phyloP scores from a whole-genome alignment of 257 asterid species.

The Petrea volubilis region DNA sequence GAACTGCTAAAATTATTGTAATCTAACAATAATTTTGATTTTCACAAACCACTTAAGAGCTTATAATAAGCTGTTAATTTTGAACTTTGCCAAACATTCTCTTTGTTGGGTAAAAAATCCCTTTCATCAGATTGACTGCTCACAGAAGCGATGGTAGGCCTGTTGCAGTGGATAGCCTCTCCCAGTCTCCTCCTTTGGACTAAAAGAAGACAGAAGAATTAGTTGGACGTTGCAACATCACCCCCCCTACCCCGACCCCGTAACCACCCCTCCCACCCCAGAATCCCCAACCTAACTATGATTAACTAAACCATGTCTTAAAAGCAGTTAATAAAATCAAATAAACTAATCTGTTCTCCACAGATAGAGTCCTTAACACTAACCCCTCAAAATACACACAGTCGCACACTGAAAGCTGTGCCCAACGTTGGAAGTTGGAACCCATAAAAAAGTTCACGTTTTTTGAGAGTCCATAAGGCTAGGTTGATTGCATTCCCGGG shows the following conservation, averaged over 20 bases:
- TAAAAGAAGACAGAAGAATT: slow-evolving; percentile 10
- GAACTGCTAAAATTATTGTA: not conserved
- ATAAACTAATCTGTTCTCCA: slow-evolving; percentile 5
- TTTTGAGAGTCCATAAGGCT: slow-evolving; percentile 17
- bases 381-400: not conserved
- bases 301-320: slow-evolving; percentile 29
- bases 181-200: not conserved
- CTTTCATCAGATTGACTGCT: slow-evolving; percentile 32
- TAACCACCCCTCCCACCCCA: slow-evolving; percentile 3
- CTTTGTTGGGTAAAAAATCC: slow-evolving; percentile 25
- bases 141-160: slow-evolving; percentile 28
- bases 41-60: too few species aligned
- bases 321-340: not conserved
- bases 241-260: not conserved
- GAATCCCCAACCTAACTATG: slow-evolving; percentile 31
- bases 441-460: slow-evolving; percentile 18
- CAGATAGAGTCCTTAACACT: slow-evolving; percentile 2
- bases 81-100: slow-evolving; percentile 10
- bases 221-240: slow-evolving; percentile 38
- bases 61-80: too few species aligned
- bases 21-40: too few species aligned
- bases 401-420: not conserved
- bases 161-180: slow-evolving; percentile 26
- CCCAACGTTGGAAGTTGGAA: slow-evolving; percentile 13
- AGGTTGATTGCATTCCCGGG: slow-evolving; percentile 18